Evolutionary conservation across 169 alveolate genomes (phyloP).

Genomic region (Babesia bigemina): DNA sequence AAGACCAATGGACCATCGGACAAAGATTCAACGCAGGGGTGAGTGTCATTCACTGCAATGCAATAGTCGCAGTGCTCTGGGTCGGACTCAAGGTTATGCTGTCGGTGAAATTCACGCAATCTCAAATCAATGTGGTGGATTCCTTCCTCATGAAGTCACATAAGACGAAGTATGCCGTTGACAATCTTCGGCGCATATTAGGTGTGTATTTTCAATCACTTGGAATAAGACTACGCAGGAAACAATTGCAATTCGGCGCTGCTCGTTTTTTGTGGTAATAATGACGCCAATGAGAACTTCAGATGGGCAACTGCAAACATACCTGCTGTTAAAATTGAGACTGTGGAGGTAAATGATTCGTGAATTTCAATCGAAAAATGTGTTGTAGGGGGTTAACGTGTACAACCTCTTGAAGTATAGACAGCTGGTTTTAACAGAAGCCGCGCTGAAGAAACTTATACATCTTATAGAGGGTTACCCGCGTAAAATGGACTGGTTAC

Average conservation of each 20-base stretch:
- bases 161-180: constrained; percentile 83
- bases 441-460: constrained; percentile 81
- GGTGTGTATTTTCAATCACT: constrained; percentile 40
- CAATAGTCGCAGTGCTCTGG: constrained; percentile 70
- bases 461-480: constrained; percentile 78
- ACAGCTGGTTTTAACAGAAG: constrained; percentile 81
- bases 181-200: constrained; percentile 75
- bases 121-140: constrained; percentile 83
- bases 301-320: constrained; percentile 88
- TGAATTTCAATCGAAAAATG: not conserved
- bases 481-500: constrained; percentile 80
- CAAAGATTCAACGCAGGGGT: constrained; percentile 74
- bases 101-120: constrained; percentile 86
- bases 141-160: constrained; percentile 80
- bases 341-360: constrained; percentile 71
- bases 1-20: constrained; percentile 81
- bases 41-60: not conserved
- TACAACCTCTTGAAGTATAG: constrained; percentile 82
- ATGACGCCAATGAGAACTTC: constrained; percentile 84
- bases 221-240: constrained; percentile 32
- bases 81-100: constrained; percentile 77
- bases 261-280: constrained; percentile 79
- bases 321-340: constrained; percentile 80
- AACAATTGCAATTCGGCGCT: constrained; percentile 81
- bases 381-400: constrained; percentile 72